Conservation (phyloP, 768 basidiomycete species). For the Lactifluus hygrophoroides region DNA sequence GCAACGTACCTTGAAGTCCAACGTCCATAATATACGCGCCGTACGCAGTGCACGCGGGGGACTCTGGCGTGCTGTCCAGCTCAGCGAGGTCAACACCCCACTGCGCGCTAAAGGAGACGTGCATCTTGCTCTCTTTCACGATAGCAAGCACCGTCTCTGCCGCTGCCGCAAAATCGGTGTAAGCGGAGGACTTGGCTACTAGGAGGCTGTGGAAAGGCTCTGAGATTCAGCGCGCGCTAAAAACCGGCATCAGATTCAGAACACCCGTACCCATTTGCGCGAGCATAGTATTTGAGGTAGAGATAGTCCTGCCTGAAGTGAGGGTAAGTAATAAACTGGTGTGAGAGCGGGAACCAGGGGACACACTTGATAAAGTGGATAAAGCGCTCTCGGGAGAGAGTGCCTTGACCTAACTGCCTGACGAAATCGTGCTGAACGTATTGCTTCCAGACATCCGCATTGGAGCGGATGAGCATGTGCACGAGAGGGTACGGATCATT, state of each 20-base stretch:
- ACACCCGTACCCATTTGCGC: conserved; percentile 57
- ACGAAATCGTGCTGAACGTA: conserved; percentile 87
- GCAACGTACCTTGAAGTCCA: conserved; percentile 50
- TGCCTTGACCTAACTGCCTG: conserved; percentile 61
- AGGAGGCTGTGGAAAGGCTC: conserved; percentile 42
- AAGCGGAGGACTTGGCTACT: conserved; percentile 66
- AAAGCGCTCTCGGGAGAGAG: conserved; percentile 56
- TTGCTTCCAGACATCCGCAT: conserved; percentile 49
- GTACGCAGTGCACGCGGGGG: conserved; percentile 71
- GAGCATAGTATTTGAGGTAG: conserved; percentile 76
- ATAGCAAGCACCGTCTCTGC: conserved; percentile 57
- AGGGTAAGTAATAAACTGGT: neutral
- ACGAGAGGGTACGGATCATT: conserved; percentile 63
- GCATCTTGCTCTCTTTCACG: conserved; percentile 61
- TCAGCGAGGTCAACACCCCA: conserved; percentile 62
- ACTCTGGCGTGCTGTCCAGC: conserved; percentile 54
- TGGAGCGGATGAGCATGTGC: conserved; percentile 50
- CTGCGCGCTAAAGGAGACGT: conserved; percentile 57
- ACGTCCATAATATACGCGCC: conserved; percentile 79
- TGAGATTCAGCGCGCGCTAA: neutral
- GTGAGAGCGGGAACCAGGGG: neutral
- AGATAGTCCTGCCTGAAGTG: conserved; percentile 64
- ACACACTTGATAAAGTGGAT: conserved; percentile 77
- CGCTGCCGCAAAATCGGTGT: conserved; percentile 51
- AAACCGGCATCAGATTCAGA: neutral